Conservation (phyloP, 768 basidiomycete species). For the Heimioporus sp. region DNA sequence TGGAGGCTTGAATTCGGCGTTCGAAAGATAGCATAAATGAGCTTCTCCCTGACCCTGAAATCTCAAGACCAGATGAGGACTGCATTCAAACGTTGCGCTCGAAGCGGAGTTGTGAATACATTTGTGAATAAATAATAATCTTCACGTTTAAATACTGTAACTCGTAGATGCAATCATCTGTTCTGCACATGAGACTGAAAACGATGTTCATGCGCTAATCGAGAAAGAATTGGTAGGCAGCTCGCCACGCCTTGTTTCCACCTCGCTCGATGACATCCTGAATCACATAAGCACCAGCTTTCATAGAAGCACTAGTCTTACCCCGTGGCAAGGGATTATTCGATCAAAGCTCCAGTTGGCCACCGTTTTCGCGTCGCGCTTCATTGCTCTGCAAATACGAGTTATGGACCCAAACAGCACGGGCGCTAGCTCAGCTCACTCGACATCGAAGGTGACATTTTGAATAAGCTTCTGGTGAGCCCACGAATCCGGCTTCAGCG, state of each 20-base stretch:
- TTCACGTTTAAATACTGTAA: slow-evolving; percentile 2
- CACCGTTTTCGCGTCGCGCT: slow-evolving; percentile 60
- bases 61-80: no score
- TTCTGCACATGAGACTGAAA: background rate
- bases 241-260: slow-evolving; percentile 55
- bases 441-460: slow-evolving; percentile 19
- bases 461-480: slow-evolving; percentile 26
- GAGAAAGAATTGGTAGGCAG: slow-evolving; percentile 36
- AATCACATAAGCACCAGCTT: slow-evolving; percentile 1
- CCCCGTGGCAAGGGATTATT: slow-evolving; percentile 73
- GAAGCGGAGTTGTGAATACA: background rate
- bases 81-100: no score
- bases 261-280: slow-evolving; percentile 63
- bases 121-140: background rate
- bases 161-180: background rate
- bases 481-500: slow-evolving; percentile 30
- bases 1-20: no score
- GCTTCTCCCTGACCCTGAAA: no score
- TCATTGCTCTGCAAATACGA: slow-evolving; percentile 45
- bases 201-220: slow-evolving; percentile 5
- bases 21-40: no score
- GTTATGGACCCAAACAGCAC: background rate
- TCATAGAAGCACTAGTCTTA: slow-evolving; percentile 20
- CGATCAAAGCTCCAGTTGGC: slow-evolving; percentile 70
- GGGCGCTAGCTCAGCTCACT: slow-evolving; percentile 18